A percentile compares a stretch with the other conserved stretches of the same genome.
Evolutionary conservation across 2,329 filamentous ascomycete species (phyloP).

Genomic region (Penicillium frequentans): DNA sequence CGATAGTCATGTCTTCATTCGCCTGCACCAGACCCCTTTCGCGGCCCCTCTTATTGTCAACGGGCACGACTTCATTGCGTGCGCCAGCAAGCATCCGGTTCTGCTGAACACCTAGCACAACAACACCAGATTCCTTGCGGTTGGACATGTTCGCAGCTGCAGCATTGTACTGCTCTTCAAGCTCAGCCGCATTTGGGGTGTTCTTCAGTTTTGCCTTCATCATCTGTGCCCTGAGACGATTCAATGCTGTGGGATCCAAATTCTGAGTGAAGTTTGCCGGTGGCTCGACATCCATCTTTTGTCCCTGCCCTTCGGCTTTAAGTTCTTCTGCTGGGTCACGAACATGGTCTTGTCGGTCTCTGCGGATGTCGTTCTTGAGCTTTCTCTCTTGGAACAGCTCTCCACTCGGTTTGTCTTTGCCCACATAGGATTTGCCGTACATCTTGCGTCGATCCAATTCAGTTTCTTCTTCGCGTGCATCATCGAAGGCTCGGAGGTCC

Average conservation of each 20-base stretch:
- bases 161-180: slow-evolving; percentile 81
- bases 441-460: slow-evolving; percentile 79
- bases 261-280: slow-evolving; percentile 50
- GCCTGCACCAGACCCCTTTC: slow-evolving; percentile 84
- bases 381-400: slow-evolving; percentile 80
- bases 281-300: slow-evolving; percentile 57
- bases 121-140: slow-evolving; percentile 62
- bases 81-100: slow-evolving; percentile 80
- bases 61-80: slow-evolving; percentile 71
- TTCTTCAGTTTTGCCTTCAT: slow-evolving; percentile 91
- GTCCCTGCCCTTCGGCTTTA: slow-evolving; percentile 52
- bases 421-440: slow-evolving; percentile 82
- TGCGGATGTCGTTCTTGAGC: slow-evolving; percentile 55
- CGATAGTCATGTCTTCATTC: slow-evolving; percentile 93
- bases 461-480: slow-evolving; percentile 88
- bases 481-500: slow-evolving; percentile 79
- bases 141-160: slow-evolving; percentile 65
- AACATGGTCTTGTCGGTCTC: slow-evolving; percentile 29
- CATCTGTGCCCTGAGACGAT: slow-evolving; percentile 87
- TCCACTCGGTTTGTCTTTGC: slow-evolving; percentile 83
- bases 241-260: slow-evolving; percentile 77
- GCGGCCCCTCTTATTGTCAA: slow-evolving; percentile 77
- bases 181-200: slow-evolving; percentile 69
- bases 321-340: slow-evolving; percentile 38
- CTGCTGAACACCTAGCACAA: slow-evolving; percentile 84